A percentile compares a stretch with the other conserved stretches of the same genome.
Conservation (phyloP, 768 basidiomycete species). For the Hericium coralloides region DNA sequence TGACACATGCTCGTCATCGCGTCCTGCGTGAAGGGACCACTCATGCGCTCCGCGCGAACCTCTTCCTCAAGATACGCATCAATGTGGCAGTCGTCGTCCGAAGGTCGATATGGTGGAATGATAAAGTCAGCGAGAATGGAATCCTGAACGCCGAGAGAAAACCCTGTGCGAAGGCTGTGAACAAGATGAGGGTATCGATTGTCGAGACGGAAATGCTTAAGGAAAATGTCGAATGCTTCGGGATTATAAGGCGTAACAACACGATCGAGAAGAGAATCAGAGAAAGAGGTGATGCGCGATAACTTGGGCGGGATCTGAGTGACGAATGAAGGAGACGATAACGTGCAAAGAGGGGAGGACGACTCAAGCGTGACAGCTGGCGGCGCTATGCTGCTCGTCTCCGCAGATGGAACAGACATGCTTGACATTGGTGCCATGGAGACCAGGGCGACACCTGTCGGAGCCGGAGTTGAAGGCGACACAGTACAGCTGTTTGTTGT, state of each 20-base stretch:
- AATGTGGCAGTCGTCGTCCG: background rate
- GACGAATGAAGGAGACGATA: background rate
- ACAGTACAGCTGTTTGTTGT: background rate
- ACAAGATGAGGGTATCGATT: background rate
- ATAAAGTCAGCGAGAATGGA: background rate
- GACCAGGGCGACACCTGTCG: background rate
- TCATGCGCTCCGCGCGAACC: background rate
- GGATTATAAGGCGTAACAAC: background rate
- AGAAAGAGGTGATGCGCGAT: background rate
- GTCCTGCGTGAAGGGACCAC: background rate
- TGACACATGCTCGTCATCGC: background rate
- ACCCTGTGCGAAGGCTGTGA: background rate
- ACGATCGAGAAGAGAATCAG: background rate
- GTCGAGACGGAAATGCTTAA: background rate
- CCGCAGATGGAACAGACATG: background rate
- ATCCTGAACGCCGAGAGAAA: background rate
- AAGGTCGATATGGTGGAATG: background rate
- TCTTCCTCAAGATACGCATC: background rate
- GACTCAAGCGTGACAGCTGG: background rate
- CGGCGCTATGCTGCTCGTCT: background rate
- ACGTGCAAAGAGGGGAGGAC: background rate
- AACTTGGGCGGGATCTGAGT: background rate
- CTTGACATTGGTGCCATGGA: background rate
- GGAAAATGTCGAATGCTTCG: background rate
- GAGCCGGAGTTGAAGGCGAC: background rate